phyloP scores from a whole-genome alignment of 768 basidiomycete genomes.

The Tricholoma sp. region DNA sequence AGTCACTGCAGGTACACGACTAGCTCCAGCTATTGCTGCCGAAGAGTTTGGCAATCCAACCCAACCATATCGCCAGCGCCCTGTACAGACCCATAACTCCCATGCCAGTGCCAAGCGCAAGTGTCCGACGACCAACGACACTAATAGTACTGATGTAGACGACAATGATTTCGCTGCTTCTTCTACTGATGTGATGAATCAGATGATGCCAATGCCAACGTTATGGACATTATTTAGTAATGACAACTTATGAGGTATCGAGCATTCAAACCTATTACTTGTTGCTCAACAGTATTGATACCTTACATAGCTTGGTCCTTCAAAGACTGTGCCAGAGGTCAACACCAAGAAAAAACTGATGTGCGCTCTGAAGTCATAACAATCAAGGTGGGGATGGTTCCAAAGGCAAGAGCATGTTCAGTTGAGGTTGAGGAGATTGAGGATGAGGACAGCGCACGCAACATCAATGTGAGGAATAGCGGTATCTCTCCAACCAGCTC shows the following conservation, averaged over 20 bases:
- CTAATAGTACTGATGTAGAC: too few species aligned
- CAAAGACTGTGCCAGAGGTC: neutral
- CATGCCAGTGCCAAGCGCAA: neutral
- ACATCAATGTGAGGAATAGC: neutral
- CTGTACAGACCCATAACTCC: neutral
- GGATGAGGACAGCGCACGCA: neutral
- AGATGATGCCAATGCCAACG: neutral
- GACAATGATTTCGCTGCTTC: too few species aligned
- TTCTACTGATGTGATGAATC: too few species aligned
- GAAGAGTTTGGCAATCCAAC: neutral
- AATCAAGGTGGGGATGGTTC: neutral
- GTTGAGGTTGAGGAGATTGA: neutral
- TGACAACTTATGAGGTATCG: neutral
- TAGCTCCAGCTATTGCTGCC: neutral
- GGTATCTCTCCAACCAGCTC: neutral
- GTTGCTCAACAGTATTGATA: neutral
- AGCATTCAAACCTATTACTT: neutral
- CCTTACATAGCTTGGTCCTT: neutral
- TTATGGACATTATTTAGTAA: neutral
- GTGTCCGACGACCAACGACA: neutral
- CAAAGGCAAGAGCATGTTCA: neutral
- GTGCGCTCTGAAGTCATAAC: neutral
- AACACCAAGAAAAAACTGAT: neutral
- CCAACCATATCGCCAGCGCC: neutral
- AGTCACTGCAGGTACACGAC: neutral